Evolutionary conservation across 1,284 basidiomycete species (phyloP).

Genomic region (Trichosporon sp.): DNA sequence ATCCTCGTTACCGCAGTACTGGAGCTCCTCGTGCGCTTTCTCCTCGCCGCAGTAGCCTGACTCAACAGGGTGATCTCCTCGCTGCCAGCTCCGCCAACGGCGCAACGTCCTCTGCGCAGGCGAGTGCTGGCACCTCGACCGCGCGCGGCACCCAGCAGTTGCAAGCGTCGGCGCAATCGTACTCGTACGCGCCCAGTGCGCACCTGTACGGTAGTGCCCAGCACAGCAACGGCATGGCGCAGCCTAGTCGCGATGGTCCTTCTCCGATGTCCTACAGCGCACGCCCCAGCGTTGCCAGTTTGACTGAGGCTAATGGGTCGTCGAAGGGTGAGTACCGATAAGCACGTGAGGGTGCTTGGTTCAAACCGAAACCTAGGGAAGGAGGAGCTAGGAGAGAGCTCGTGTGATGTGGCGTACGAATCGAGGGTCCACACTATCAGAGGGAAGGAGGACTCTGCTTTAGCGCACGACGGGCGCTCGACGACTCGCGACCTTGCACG

Average conservation of each 20-base stretch:
- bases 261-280: conserved; percentile 1
- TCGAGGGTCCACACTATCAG: neutral
- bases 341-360: conserved; percentile 2
- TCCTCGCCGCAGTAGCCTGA: conserved; percentile 4
- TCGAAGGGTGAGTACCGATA: conserved; percentile 6
- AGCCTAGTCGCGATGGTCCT: conserved; percentile 5
- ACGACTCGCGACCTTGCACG: neutral
- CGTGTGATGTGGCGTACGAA: neutral
- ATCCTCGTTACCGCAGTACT: conserved; percentile 24
- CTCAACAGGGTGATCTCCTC: conserved; percentile 5
- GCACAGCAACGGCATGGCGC: conserved; percentile 6
- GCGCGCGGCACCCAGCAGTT: conserved; percentile 5
- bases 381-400: neutral
- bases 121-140: conserved; percentile 4
- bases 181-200: conserved; percentile 2
- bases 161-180: conserved; percentile 2
- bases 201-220: conserved; percentile 3
- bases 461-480: neutral
- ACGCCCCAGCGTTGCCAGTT: neutral
- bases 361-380: neutral
- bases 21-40: conserved; percentile 18
- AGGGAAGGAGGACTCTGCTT: neutral
- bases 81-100: conserved; percentile 1
- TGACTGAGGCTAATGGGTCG: conserved; percentile 2
- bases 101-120: neutral